These are phyloP conservation scores for Globisporangium emineosum DNA, from an alignment of 352 stramenopile species.

Conservation along the genomic window DNA sequence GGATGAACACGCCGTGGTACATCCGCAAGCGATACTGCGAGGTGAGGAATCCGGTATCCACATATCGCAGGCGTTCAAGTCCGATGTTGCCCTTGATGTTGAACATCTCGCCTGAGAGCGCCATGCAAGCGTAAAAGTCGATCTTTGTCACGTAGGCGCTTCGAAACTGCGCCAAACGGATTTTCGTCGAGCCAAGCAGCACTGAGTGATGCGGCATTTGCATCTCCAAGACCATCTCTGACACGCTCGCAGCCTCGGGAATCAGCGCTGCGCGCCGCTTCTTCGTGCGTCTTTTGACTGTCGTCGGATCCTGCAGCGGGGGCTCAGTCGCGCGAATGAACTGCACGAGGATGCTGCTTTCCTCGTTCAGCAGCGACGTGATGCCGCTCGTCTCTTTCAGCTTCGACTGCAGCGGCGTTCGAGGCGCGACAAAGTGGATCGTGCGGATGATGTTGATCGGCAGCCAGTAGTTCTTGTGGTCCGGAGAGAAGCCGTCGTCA, in stretches of 20 bases:
- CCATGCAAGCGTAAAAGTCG: conserved; percentile 84
- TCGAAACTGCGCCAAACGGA: conserved; percentile 78
- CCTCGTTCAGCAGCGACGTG: conserved; percentile 56
- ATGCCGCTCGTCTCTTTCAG: conserved; percentile 76
- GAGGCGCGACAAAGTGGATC: conserved; percentile 73
- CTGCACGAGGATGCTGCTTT: conserved; percentile 73
- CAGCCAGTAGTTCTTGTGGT: conserved; percentile 61
- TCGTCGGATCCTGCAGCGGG: conserved; percentile 53
- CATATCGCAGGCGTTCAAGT: conserved; percentile 67
- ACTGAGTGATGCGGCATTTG: conserved; percentile 37
- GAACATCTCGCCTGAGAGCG: conserved; percentile 72
- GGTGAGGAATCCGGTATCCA: conserved; percentile 65
- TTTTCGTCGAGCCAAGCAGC: conserved; percentile 65
- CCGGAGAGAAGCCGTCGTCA: conserved; percentile 1
- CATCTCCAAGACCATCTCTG: conserved; percentile 39
- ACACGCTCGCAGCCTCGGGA: conserved; percentile 23
- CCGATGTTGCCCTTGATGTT: conserved; percentile 85
- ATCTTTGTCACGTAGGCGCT: conserved; percentile 84
- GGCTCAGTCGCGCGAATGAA: conserved; percentile 73
- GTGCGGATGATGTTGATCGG: conserved; percentile 75
- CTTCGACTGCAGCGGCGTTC: conserved; percentile 69
- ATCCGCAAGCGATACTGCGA: conserved; percentile 56
- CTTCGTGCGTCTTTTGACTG: conserved; percentile 24
- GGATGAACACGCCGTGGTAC: conserved; percentile 72
- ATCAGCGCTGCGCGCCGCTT: conserved; percentile 42